Evolutionary conservation across 768 basidiomycete genomes (phyloP).

Genomic region (Mycena floridula): DNA sequence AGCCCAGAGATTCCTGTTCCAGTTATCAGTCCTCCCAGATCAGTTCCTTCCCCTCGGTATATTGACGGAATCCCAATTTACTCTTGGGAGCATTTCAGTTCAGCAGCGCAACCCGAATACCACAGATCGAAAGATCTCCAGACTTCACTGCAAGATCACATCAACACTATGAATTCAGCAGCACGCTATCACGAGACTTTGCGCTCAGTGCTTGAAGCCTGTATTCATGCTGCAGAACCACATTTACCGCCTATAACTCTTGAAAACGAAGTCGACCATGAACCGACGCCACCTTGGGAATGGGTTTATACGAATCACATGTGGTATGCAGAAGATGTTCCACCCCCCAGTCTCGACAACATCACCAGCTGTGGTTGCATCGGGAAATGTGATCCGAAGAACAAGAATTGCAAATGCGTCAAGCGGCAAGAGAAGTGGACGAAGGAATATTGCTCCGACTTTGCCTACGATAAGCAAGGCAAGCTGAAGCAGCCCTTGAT

Average conservation of each 20-base stretch:
- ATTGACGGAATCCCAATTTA: not conserved
- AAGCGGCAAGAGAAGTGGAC: conserved; percentile 43
- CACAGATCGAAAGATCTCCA: not conserved
- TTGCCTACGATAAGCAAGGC: conserved; percentile 64
- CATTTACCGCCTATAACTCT: conserved; percentile 63
- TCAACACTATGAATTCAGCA: conserved; percentile 45
- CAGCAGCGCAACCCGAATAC: not conserved
- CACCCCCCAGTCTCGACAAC: conserved; percentile 50
- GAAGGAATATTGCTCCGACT: conserved; percentile 36
- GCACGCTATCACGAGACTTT: conserved; percentile 36
- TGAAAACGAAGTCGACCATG: conserved; percentile 60
- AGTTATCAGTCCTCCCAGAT: not conserved
- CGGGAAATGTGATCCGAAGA: conserved; percentile 70
- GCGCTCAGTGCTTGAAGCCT: conserved; percentile 53
- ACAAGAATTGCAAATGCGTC: conserved; percentile 67
- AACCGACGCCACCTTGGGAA: conserved; percentile 75
- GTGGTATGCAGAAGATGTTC: conserved; percentile 67
- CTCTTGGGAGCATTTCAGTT: not conserved
- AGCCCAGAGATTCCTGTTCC: no score
- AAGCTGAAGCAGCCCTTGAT: conserved; percentile 40
- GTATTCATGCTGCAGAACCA: conserved; percentile 62
- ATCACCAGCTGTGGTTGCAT: conserved; percentile 69
- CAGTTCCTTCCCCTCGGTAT: not conserved
- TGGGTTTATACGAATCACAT: conserved; percentile 84
- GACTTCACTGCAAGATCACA: conserved; percentile 47